Percentiles rank a stretch among this genome's conserved stretches.
These are phyloP conservation scores for Colletotrichum melonis DNA, from an alignment of 2,329 filamentous ascomycete species.

Conservation along the genomic window DNA sequence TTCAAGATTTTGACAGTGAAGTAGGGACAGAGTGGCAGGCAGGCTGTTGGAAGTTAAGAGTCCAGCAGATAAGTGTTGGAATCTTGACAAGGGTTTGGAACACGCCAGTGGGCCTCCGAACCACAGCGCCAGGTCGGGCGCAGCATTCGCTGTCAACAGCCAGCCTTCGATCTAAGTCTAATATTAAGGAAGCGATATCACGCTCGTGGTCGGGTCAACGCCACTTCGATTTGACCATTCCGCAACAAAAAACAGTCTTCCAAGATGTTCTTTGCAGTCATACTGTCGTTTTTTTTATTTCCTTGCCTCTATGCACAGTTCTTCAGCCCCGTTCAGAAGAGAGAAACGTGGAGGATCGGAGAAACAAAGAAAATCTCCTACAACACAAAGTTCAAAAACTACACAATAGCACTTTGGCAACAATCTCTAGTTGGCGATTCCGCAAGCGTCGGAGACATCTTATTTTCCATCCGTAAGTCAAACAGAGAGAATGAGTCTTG, in stretches of 20 bases:
- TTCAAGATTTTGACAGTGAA: not conserved
- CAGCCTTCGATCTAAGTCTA: not conserved
- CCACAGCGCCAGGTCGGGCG: not conserved
- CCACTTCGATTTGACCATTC: not conserved
- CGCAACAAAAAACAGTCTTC: not conserved
- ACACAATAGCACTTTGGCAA: slow-evolving; percentile 42
- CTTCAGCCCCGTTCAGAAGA: not conserved
- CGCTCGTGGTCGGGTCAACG: not conserved
- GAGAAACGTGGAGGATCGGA: slow-evolving; percentile 8
- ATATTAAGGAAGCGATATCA: not conserved
- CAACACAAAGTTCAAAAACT: slow-evolving; percentile 38
- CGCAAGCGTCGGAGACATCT: slow-evolving; percentile 31
- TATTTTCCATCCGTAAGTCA: slow-evolving; percentile 18
- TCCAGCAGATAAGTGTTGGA: not conserved
- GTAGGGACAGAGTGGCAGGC: not conserved
- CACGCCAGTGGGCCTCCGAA: not conserved
- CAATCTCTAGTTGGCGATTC: slow-evolving; percentile 20
- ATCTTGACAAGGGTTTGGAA: not conserved
- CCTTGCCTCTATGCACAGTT: slow-evolving; percentile 4
- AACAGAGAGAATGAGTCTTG: not conserved
- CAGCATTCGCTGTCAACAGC: not conserved
- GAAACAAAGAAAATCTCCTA: slow-evolving; percentile 38
- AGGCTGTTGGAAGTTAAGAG: not conserved
- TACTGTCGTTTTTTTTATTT: not conserved
- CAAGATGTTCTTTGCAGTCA: not conserved